Conservation (phyloP, 345 rosid genomes). For the Arabis hirsuta region DNA sequence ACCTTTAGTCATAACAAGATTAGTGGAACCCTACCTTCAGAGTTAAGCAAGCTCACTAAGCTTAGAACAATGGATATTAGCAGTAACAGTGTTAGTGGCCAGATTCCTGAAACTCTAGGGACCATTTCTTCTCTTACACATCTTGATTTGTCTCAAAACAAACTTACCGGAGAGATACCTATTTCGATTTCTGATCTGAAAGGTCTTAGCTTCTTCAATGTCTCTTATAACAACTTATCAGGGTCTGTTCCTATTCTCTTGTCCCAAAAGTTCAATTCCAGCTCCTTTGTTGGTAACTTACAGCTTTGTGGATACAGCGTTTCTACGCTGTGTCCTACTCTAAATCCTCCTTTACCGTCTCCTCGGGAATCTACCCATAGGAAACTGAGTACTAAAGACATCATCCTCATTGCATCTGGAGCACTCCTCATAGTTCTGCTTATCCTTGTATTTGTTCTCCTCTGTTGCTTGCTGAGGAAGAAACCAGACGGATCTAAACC, state of each 20-base stretch:
- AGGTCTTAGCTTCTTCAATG: constrained; percentile 67
- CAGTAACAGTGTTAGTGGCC: constrained; percentile 61
- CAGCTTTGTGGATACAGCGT: constrained; percentile 76
- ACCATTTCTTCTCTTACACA: constrained; percentile 49
- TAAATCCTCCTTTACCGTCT: constrained; percentile 50
- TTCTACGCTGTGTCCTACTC: constrained; percentile 59
- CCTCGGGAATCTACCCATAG: constrained; percentile 42
- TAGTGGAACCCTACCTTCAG: constrained; percentile 57
- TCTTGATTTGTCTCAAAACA: constrained; percentile 70
- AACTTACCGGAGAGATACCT: constrained; percentile 75
- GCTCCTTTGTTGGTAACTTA: constrained; percentile 75
- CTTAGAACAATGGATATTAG: constrained; percentile 68
- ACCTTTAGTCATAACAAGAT: constrained; percentile 63
- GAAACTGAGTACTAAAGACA: constrained; percentile 69
- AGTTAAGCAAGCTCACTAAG: constrained; percentile 55
- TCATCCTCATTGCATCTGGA: constrained; percentile 78
- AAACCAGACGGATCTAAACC: constrained; percentile 48
- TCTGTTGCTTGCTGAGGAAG: constrained; percentile 73
- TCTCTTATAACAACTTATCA: constrained; percentile 83
- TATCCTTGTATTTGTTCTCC: constrained; percentile 59
- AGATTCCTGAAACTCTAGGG: constrained; percentile 61
- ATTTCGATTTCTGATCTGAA: constrained; percentile 53
- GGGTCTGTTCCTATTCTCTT: constrained; percentile 80
- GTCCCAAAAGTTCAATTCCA: constrained; percentile 69
- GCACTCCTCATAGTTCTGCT: constrained; percentile 61